Conservation (phyloP, 352 stramenopile genomes). For the Bremia lactucae region DNA sequence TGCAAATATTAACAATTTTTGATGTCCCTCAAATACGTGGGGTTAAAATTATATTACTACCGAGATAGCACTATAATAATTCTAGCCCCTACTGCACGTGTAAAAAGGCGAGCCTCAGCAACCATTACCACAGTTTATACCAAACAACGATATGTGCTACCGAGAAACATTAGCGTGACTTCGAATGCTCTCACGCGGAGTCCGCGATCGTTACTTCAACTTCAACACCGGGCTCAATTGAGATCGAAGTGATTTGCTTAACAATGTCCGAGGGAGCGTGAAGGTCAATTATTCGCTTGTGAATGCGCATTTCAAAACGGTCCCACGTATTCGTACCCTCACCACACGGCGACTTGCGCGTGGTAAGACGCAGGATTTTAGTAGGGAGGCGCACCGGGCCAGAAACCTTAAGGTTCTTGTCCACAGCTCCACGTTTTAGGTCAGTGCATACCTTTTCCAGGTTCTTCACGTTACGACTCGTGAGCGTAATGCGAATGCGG, state of each 20-base stretch:
- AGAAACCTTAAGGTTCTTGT: conserved; percentile 97
- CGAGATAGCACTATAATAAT: conserved; percentile 8
- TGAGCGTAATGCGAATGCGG: conserved; percentile 99
- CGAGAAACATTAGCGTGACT: no score
- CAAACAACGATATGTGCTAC: no score
- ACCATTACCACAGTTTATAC: conserved; percentile 1
- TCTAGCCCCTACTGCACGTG: conserved; percentile 22
- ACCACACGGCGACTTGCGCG: conserved; percentile 96
- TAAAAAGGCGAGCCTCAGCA: conserved; percentile 6
- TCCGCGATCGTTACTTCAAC: conserved; percentile 97
- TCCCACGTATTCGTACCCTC: conserved; percentile 99
- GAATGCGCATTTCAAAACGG: conserved; percentile 98
- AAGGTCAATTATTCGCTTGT: conserved; percentile 99
- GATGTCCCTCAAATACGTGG: conserved; percentile 26
- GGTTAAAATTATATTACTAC: conserved; percentile 25
- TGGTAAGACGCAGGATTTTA: conserved; percentile 97
- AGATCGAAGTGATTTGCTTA: conserved; percentile 99
- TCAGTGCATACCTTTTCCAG: conserved; percentile 99
- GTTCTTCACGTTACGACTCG: conserved; percentile 98
- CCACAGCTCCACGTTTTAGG: conserved; percentile 95
- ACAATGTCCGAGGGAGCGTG: conserved; percentile 97
- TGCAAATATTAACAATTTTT: no score
- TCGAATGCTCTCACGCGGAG: conserved; percentile 81
- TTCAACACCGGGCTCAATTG: conserved; percentile 97
- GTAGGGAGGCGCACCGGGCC: conserved; percentile 98